A percentile compares a stretch with the other conserved stretches of the same genome.
These are phyloP conservation scores for Diospyros lotus DNA, from an alignment of 148 eudicot species.

Conservation along the genomic window DNA sequence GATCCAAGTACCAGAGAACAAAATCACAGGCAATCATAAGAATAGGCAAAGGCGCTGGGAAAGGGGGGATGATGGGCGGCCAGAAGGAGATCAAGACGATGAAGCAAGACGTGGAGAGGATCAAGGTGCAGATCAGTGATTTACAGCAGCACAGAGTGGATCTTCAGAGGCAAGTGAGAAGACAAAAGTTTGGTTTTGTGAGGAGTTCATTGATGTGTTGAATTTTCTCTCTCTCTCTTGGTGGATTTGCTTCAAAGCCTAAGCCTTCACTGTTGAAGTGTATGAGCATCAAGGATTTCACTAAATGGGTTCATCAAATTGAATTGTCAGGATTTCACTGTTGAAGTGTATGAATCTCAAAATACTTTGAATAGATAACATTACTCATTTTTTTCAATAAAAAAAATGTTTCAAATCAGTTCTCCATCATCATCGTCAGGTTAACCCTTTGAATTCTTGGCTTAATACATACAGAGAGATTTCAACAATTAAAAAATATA, in stretches of 20 bases:
- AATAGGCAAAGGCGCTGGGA: slow-evolving; percentile 10
- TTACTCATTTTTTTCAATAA: too few relatives aligned
- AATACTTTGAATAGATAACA: too few relatives aligned
- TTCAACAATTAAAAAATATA: too few relatives aligned
- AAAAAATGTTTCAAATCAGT: too few relatives aligned
- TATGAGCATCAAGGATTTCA: too few relatives aligned
- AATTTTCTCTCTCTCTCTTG: not conserved
- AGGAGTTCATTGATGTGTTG: not conserved
- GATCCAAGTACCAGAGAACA: slow-evolving; percentile 27
- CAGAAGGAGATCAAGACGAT: slow-evolving; percentile 24
- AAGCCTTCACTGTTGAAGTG: not conserved
- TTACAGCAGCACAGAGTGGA: slow-evolving; percentile 24
- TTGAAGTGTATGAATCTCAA: too few relatives aligned
- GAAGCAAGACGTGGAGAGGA: slow-evolving; percentile 26
- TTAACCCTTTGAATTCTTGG: too few relatives aligned
- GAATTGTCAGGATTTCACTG: too few relatives aligned
- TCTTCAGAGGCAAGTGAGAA: slow-evolving; percentile 22
- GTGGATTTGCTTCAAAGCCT: too few relatives aligned
- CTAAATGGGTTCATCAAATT: too few relatives aligned
- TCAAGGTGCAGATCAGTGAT: slow-evolving; percentile 24
- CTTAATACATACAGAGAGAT: too few relatives aligned
- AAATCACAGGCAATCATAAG: slow-evolving; percentile 29
- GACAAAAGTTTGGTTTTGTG: not conserved
- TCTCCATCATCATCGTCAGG: too few relatives aligned
- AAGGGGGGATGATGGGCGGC: slow-evolving; percentile 9